phyloP scores from a whole-genome alignment of 176 grass and related monocot species.

The Avena sativa region DNA sequence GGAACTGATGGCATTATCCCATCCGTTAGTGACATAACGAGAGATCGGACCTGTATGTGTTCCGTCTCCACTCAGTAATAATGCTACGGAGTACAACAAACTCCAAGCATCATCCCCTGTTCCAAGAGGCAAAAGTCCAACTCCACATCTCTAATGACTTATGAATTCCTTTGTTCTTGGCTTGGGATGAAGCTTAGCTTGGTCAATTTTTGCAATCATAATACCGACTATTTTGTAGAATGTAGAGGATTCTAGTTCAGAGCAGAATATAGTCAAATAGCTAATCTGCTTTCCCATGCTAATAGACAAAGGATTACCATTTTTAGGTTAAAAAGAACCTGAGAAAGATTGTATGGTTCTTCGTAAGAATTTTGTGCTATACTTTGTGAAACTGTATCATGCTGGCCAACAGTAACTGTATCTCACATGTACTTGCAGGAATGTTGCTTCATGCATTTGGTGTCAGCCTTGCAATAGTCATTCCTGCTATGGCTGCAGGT shows the following conservation, averaged over 20 bases:
- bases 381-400: not conserved
- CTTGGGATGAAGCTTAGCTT: constrained; percentile 11
- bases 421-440: constrained; percentile 70
- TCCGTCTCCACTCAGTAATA: not conserved
- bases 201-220: constrained; percentile 4
- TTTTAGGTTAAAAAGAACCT: constrained; percentile 18
- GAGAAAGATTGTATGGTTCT: constrained; percentile 32
- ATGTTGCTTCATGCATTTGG: constrained; percentile 78
- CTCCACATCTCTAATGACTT: not conserved
- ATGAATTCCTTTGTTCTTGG: constrained; percentile 21
- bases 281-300: constrained; percentile 3
- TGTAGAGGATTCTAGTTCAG: constrained; percentile 13
- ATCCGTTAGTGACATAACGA: not conserved
- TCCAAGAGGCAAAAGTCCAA: not conserved
- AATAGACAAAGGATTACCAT: constrained; percentile 19
- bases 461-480: constrained; percentile 74
- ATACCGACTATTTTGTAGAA: constrained; percentile 1
- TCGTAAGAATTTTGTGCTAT: constrained; percentile 5
- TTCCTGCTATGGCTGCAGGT: constrained; percentile 76
- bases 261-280: constrained; percentile 5
- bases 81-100: not conserved
- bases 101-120: not conserved
- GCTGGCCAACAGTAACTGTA: constrained; percentile 35
- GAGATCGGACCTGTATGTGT: not conserved
- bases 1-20: not conserved